Evolutionary conservation across 192 early-diverging fungal genomes (phyloP).

Genomic region (Backusella morwellensis): DNA sequence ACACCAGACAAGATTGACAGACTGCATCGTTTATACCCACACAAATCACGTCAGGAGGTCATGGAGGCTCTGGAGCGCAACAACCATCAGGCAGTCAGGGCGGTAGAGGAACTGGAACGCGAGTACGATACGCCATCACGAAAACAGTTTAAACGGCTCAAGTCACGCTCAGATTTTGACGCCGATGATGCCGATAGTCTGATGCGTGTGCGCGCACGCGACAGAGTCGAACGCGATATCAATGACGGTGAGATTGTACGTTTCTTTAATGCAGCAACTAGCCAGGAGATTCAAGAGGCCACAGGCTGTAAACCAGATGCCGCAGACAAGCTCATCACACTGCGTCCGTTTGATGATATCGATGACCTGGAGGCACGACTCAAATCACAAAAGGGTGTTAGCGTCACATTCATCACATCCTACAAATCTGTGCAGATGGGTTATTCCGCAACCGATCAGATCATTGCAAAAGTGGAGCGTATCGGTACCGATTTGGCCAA

Average conservation of each 20-base stretch:
- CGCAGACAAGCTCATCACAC: slow-evolving; percentile 8
- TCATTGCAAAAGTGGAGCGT: slow-evolving; percentile 58
- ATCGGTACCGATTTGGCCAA: slow-evolving; percentile 48
- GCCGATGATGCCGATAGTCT: neutral
- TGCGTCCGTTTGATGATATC: slow-evolving; percentile 59
- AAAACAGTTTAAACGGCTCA: neutral
- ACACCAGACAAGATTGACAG: neutral
- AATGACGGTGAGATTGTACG: neutral
- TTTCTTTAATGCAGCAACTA: slow-evolving; percentile 20
- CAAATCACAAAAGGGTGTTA: slow-evolving; percentile 52
- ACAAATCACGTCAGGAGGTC: neutral
- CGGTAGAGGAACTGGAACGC: neutral
- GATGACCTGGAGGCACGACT: slow-evolving; percentile 50
- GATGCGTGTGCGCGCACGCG: neutral
- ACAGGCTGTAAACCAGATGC: slow-evolving; percentile 11
- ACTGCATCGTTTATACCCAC: neutral
- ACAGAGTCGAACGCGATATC: neutral
- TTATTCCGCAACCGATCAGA: slow-evolving; percentile 59
- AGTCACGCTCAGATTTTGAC: neutral
- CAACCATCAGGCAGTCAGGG: neutral
- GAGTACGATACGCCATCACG: neutral
- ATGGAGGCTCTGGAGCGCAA: neutral
- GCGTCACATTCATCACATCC: slow-evolving; percentile 45
- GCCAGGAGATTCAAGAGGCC: slow-evolving; percentile 27
- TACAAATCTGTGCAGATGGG: slow-evolving; percentile 59